Evolutionary conservation across 768 basidiomycete species (phyloP).

Genomic region (Russula sp.): DNA sequence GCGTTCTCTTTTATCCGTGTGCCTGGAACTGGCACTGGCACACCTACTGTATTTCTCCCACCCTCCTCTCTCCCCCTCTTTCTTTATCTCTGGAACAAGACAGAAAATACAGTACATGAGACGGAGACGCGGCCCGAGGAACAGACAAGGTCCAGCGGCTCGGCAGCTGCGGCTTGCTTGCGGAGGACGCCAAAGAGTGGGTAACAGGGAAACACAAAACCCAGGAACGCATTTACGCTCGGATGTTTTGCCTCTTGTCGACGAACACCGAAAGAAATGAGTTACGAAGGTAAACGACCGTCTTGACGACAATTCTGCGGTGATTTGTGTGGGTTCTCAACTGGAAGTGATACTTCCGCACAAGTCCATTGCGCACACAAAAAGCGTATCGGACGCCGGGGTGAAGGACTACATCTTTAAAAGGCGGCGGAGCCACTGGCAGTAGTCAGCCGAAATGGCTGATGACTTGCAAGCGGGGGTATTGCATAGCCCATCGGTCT

Average conservation of each 20-base stretch:
- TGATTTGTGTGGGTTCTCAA: background rate
- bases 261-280: background rate
- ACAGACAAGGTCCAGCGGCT: constrained; percentile 34
- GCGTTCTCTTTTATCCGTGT: background rate
- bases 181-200: constrained; percentile 30
- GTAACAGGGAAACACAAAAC: no score
- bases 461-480: background rate
- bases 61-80: no score
- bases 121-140: constrained; percentile 50
- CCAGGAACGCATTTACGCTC: background rate
- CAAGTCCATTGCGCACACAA: background rate
- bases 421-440: background rate
- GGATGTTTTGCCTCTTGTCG: background rate
- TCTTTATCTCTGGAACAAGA: no score
- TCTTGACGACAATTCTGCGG: background rate
- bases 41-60: no score
- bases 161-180: constrained; percentile 37
- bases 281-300: background rate
- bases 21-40: background rate
- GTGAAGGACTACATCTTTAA: background rate
- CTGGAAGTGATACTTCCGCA: background rate
- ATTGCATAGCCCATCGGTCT: background rate
- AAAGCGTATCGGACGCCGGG: background rate
- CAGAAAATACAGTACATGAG: background rate
- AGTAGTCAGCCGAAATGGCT: background rate